Conservation (phyloP, 345 rosid species). For the Physaria fendleri region DNA sequence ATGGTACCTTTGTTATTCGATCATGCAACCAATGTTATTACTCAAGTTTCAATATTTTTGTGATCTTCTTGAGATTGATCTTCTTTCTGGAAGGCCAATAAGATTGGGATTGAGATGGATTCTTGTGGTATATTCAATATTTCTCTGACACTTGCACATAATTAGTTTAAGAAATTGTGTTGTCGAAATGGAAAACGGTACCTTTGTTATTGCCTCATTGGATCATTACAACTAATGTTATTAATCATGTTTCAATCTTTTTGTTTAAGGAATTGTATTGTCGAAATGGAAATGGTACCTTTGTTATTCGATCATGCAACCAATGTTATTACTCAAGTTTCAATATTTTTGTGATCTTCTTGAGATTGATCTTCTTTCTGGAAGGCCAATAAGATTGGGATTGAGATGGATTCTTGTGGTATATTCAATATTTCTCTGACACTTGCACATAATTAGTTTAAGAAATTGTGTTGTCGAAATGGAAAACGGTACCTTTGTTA, state of each 20-base stretch:
- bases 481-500: too few relatives aligned
- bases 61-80: not conserved
- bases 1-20: constrained; percentile 1
- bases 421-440: not conserved
- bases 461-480: too few relatives aligned
- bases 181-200: too few relatives aligned
- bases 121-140: not conserved
- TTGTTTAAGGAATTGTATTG: not conserved
- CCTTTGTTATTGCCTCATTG: too few relatives aligned
- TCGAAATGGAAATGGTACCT: not conserved
- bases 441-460: constrained; percentile 12
- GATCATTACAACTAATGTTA: too few relatives aligned
- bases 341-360: constrained; percentile 2
- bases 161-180: too few relatives aligned
- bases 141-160: too few relatives aligned
- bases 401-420: not conserved
- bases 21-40: not conserved
- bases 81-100: not conserved
- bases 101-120: not conserved
- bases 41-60: constrained; percentile 8
- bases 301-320: not conserved
- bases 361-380: not conserved
- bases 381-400: not conserved
- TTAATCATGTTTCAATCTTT: too few relatives aligned
- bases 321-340: not conserved